Evolutionary conservation across 1,284 basidiomycete genomes (phyloP), one percentile per base, ranked within the genome.

Genomic region (Blastosporella zonata): DNA sequence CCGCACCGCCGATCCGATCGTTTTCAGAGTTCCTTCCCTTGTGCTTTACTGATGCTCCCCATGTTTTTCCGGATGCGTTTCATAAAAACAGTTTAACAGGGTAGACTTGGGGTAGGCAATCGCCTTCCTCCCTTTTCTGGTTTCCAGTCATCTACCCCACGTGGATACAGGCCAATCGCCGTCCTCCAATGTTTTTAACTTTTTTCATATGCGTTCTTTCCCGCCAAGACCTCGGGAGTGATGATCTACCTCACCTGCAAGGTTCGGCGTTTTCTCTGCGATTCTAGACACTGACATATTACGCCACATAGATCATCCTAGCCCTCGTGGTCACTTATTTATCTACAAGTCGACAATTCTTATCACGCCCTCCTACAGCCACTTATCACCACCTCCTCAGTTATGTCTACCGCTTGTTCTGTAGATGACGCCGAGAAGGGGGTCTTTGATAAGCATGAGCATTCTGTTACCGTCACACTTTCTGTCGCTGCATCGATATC

Each of bases 381-480:
- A 25, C 42, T 34, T n/a, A n/a, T n/a, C 34, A 34, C 37, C 46
- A 44, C 50, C 52, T 47, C 45, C 44, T 46, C 45, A 33, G 47
- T 47, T 33, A 67, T 68, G 67, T 54, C 62, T 43, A 53, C 55
- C n/a, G 50, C 56, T 37, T 59, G 57, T 15, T 52, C 53, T 43
- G 49, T 67, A 28, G 62, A 70, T 56, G 68, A 69, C 54, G 66
- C 65, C 34, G 71, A 73, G 62, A 68, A 68, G 52, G 70, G 69
- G 18, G 53, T 67, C 33, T 55, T 53, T 31, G 61, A 64, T 29
- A 62, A 62, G 49, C 61, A 64, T 21, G 48, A 54, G 8, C 58
- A 60, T 47, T 46, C 64, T n/a, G 43, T 63, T 21, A 39, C 60
- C 18, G 43, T 64, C 39, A 40, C 52, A 15, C 36, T 65, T 3